These are phyloP conservation scores for Lactarius quietus DNA, from an alignment of 768 basidiomycete genomes.

Conservation along the genomic window DNA sequence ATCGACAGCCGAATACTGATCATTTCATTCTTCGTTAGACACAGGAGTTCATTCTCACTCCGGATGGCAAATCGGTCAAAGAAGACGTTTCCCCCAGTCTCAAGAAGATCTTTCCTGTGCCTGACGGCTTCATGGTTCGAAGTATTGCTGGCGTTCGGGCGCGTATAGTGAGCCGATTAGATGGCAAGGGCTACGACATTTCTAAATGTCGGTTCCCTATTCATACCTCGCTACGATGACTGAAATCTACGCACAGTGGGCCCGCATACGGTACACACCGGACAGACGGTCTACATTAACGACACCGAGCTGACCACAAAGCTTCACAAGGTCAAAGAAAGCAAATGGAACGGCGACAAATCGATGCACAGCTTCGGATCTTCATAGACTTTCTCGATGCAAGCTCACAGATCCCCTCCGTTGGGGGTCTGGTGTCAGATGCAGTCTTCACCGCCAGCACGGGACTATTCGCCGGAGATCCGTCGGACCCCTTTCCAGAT, in stretches of 20 bases:
- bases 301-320: constrained; percentile 50
- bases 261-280: constrained; percentile 72
- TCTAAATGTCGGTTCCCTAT: constrained; percentile 57
- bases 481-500: constrained; percentile 35
- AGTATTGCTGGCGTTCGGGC: constrained; percentile 77
- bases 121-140: constrained; percentile 70
- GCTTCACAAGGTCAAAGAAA: constrained; percentile 28
- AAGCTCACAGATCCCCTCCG: constrained; percentile 39
- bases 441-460: constrained; percentile 57
- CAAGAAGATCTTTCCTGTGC: constrained; percentile 57
- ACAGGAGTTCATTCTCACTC: constrained; percentile 77
- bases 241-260: constrained; percentile 51
- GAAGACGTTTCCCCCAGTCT: constrained; percentile 71
- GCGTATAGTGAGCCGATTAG: constrained; percentile 73
- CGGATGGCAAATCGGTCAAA: constrained; percentile 46
- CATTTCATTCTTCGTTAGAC: constrained; percentile 43
- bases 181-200: constrained; percentile 84
- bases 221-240: constrained; percentile 6
- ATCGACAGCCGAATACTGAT: constrained; percentile 6
- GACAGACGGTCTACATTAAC: constrained; percentile 79
- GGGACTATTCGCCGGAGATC: constrained; percentile 67
- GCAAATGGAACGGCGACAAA: constrained; percentile 30
- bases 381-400: constrained; percentile 53
- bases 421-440: constrained; percentile 41
- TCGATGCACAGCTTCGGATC: constrained; percentile 57